Base-by-base conservation (phyloP, 441 rosid species). In the Erysimum cheiri region DNA sequence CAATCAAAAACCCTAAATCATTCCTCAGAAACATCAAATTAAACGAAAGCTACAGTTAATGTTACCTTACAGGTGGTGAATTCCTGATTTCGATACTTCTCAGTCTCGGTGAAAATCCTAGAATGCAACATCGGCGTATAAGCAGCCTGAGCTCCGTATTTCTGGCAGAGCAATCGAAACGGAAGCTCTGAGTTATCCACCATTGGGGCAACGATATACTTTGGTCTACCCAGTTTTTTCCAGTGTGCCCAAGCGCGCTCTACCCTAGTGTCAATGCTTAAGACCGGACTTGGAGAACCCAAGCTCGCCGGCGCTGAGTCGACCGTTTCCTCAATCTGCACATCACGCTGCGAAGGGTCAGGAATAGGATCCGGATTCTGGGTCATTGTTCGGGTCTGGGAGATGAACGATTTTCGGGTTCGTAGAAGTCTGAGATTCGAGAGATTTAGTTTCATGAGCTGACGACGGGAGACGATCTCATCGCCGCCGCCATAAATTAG, bases 141-240 rank as follows among this genome's bases (percentile, higher is more conserved):
- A 4, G 97, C 98, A 31, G 93, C 97, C 29, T 83, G 81, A 24
- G 98, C 98, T n/a, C 97, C 96, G 63, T 85, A 91, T 80, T 85
- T 89, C 37, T 89, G 83, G 15, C 98, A 93, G 5, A 93, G 97
- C 92, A 93, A 77, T 60, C 98, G 78, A 80, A 91, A 91, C 14
- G 96, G 98, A 6, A 93, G 88, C 87, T 88, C 98, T 3, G 97
- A 93, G 76, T 93, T 89, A 65, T 93, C 96, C 59, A 91, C 97
- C 97, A 93, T 93, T 6, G 97, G 96, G 35, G 97, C 98, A 11
- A 91, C 98, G 1, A 94, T 80, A 36, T 81, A 77, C 81, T 82
- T 91, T 1, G 98, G 98, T 28, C 86, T 79, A 0, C 97, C 95
- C 5, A 88, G 81, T 44, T 80, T 83, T 7, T 79, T 60, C 97